These are phyloP conservation scores for Collybia sp. DNA, from an alignment of 768 basidiomycete genomes.

Conservation along the genomic window DNA sequence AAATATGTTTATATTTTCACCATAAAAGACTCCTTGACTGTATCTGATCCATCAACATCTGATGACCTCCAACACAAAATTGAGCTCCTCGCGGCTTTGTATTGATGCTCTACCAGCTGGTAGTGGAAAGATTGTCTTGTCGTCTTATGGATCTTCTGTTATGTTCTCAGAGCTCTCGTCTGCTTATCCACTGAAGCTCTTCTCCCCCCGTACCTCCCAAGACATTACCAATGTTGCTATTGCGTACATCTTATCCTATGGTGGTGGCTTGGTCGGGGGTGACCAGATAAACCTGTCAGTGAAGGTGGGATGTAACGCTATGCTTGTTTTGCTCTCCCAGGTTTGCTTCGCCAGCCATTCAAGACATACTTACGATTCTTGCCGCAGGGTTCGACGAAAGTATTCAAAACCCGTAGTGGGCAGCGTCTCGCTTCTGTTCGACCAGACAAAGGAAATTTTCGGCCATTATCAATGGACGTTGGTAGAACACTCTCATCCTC, in stretches of 20 bases:
- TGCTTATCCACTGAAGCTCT: constrained; percentile 83
- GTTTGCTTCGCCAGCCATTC: constrained; percentile 31
- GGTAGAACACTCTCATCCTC: constrained; percentile 5
- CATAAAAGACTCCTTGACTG: too few species aligned
- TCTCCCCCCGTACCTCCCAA: constrained; percentile 59
- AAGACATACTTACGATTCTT: neutral
- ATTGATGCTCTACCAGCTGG: constrained; percentile 30
- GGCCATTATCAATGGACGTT: neutral
- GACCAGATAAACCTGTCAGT: constrained; percentile 67
- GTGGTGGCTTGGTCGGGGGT: constrained; percentile 88
- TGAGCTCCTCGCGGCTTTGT: too few species aligned
- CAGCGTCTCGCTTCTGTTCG: constrained; percentile 45
- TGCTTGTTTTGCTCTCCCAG: constrained; percentile 80
- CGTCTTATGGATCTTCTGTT: constrained; percentile 47
- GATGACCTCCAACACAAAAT: too few species aligned
- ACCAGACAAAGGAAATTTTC: neutral
- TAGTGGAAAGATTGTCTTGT: constrained; percentile 52
- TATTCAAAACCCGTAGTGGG: constrained; percentile 79
- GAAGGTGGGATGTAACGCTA: constrained; percentile 49
- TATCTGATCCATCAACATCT: too few species aligned
- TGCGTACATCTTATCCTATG: constrained; percentile 82
- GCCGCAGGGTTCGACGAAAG: constrained; percentile 84
- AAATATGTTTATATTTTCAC: too few species aligned
- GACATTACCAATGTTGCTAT: constrained; percentile 41
- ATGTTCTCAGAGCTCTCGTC: constrained; percentile 73